Evolutionary conservation across 1,139 yeast genomes (phyloP), one percentile per base, ranked within the genome.

Genomic region (Starmera stellimalicola): DNA sequence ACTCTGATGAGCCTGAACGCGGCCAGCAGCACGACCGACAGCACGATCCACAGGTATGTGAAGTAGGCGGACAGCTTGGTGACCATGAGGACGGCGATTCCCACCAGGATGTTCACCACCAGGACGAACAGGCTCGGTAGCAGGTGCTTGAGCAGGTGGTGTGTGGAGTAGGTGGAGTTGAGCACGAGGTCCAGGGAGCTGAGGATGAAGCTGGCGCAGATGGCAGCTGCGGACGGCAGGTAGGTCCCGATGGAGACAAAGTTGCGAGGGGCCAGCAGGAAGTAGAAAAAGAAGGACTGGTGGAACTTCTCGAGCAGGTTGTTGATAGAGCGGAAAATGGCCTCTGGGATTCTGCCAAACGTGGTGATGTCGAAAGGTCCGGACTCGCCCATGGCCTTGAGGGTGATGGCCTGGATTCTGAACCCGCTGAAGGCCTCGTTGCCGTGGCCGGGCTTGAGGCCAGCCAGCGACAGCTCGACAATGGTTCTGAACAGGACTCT

Each of bases 171-270:
- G 45, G 59, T 57, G 33, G 70, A 65, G 38, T 70, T 70, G 33
- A 82, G 50, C 27, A 77, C 51, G 12, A 74, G 60, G 45, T 81
- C 73, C 29, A 83, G 58, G 1, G 95, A 72, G 48, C 85, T 75
- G 26, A 87, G 45, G 0, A 87, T 77, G 62, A 73, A 88, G 5
- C 87, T 61, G 8, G 73, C 69, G 1, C 94, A 82, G 7, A 82
- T 59, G 18, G 83, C 60, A 33, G 81, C 77, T 0, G 94, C 95
- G 2, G 93, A 68, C 2, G 97, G 98, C 34, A 93, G 63, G 51
- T 88, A 93, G 15, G 94, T 85, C 3, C 95, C 97, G 45, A 93
- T 88, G 4, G 95, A 84, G 12, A 91, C 94, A 60, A 93, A 93
- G 39, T 70, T 60, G 39, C 68, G 63, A 10, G 97, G 93, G 0